Evolutionary conservation across 495 filamentous ascomycete genomes (phyloP), one percentile per base, ranked within the genome.

Genomic region (Rusavskia elegans): DNA sequence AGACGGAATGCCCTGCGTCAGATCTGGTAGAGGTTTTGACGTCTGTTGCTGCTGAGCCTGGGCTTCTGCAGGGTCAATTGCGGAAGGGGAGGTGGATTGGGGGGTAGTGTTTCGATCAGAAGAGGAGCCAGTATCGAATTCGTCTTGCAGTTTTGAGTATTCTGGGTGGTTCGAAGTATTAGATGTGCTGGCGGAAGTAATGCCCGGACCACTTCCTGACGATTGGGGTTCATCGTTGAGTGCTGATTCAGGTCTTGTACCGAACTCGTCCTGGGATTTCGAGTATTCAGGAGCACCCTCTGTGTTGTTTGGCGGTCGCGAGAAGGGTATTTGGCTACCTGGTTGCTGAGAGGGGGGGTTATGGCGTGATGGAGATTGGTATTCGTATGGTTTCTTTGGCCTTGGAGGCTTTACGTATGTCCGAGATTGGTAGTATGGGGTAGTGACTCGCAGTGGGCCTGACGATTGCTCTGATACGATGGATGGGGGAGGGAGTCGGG

Each of bases 1-100:
- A 19, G 88, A 94, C 0, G 89, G 89, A 53, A 95, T 92, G 56
- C 89, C 89, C 63, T 90, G 83, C 8, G 85, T 90, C 21, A 95
- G 77, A 62, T 95, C 88, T 52, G 89, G 89, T 17, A 95, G 74
- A 19, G 83, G 81, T 59, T 75, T 68, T 2, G 68, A 41, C 17
- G 48, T 17, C 13, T 51, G 52, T 51, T 55, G 56, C 13, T 58
- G 35, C 57, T 56, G 54, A 63, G 55, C 48, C 51, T 57, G 50
- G 42, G 57, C 51, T 50, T 56, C 32, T 32, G 53, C 49, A 40
- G 57, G 56, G 48, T 57, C 41, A 52, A 55, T 48, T 8, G 41
- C 36, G 52, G 42, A 65, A 23, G 48, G 37, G 16, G 52, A 40
- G 25, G 59, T 46, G 58, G 66, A 60, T 56, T 60, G 55, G 6